phyloP scores from a whole-genome alignment of 441 rosid genomes.

The Geranium incanum region DNA sequence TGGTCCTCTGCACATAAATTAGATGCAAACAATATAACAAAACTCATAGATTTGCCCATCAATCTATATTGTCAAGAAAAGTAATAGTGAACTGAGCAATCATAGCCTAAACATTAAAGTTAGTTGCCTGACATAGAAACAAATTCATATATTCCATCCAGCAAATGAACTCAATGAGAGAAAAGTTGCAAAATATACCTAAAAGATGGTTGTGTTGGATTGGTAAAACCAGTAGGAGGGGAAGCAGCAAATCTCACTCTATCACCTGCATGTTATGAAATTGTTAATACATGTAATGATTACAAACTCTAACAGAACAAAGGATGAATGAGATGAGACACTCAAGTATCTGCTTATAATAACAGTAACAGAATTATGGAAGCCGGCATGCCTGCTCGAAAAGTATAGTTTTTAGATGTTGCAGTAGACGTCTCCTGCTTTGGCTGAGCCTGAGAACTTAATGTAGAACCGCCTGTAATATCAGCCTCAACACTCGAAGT shows the following conservation, averaged over 20 bases:
- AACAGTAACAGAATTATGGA: not conserved
- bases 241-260: conserved; percentile 69
- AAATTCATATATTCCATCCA: not conserved
- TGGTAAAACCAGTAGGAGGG: conserved; percentile 42
- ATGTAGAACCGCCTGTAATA: conserved; percentile 74
- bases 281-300: conserved; percentile 4
- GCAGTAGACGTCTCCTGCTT: conserved; percentile 94
- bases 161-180: not conserved
- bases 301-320: not conserved
- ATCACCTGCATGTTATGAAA: conserved; percentile 56
- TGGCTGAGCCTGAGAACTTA: conserved; percentile 65
- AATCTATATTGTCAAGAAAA: not conserved
- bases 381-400: conserved; percentile 59
- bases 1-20: conserved; percentile 59
- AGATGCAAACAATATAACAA: conserved; percentile 1
- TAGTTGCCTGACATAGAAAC: not conserved
- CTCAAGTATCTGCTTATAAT: not conserved
- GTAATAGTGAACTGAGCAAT: not conserved
- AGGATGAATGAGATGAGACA: not conserved
- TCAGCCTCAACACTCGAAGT: conserved; percentile 93
- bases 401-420: conserved; percentile 72
- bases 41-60: not conserved
- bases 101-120: not conserved
- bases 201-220: conserved; percentile 39
- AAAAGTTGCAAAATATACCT: conserved; percentile 32